phyloP scores from a whole-genome alignment of 2,329 filamentous ascomycete species.

The Sporothrix phasma region DNA sequence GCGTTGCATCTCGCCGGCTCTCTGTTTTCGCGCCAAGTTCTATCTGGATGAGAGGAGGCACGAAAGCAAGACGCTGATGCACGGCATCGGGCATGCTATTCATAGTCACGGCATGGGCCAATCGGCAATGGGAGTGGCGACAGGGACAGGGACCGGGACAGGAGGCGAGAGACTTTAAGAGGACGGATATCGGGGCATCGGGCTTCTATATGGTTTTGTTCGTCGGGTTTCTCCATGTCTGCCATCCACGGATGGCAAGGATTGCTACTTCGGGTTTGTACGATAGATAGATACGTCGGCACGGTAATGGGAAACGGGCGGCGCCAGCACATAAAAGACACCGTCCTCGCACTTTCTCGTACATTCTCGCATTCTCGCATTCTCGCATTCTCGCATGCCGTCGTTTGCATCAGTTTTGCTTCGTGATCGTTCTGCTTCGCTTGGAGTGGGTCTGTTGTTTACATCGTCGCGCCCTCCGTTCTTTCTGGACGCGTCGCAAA shows the following conservation, averaged over 20 bases:
- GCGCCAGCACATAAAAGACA: background rate
- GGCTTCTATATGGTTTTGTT: background rate
- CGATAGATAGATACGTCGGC: conserved; percentile 1
- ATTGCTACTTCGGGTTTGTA: background rate
- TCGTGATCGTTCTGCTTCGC: background rate
- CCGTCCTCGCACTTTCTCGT: background rate
- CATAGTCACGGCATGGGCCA: background rate
- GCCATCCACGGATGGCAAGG: conserved; percentile 1
- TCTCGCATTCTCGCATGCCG: too few relatives aligned
- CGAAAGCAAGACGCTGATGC: background rate
- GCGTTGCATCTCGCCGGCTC: conserved; percentile 8
- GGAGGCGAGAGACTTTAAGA: background rate
- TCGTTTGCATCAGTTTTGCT: background rate
- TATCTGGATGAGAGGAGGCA: background rate
- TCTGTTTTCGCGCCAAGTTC: background rate
- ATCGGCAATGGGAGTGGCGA: background rate
- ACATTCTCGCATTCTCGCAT: too few relatives aligned
- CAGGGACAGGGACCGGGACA: background rate
- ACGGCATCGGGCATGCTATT: background rate
- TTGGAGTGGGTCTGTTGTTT: background rate
- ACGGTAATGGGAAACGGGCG: background rate
- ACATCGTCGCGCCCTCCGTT: background rate
- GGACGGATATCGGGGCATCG: too few relatives aligned
- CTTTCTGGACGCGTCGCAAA: background rate
- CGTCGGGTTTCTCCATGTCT: background rate